phyloP scores from a whole-genome alignment of 208 protist species.

The Wallacemonas sp. region DNA sequence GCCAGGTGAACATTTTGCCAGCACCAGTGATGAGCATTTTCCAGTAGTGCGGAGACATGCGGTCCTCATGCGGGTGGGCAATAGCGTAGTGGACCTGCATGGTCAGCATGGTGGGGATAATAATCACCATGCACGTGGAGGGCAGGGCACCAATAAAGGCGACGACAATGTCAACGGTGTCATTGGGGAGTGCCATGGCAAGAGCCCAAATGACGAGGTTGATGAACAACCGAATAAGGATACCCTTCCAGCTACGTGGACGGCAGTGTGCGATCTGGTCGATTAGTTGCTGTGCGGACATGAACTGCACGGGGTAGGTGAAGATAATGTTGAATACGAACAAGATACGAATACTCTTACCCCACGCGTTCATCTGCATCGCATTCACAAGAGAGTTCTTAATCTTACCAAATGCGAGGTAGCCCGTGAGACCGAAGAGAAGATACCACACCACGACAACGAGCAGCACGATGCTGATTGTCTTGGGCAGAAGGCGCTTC shows the following conservation, averaged over 20 bases:
- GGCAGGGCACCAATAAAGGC: slow-evolving; percentile 71
- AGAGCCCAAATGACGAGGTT: slow-evolving; percentile 65
- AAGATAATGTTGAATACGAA: slow-evolving; percentile 66
- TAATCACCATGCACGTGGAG: slow-evolving; percentile 67
- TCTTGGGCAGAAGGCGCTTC: slow-evolving; percentile 49
- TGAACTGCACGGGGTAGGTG: slow-evolving; percentile 77
- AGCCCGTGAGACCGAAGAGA: slow-evolving; percentile 66
- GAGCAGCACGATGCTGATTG: slow-evolving; percentile 50
- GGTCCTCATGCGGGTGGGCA: slow-evolving; percentile 49
- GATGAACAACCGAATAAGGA: slow-evolving; percentile 53
- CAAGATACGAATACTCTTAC: slow-evolving; percentile 38
- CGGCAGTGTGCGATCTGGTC: slow-evolving; percentile 52
- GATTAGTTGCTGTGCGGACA: slow-evolving; percentile 76
- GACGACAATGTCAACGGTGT: slow-evolving; percentile 72
- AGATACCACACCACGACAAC: slow-evolving; percentile 54
- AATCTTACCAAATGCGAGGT: slow-evolving; percentile 64
- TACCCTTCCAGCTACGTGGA: slow-evolving; percentile 48
- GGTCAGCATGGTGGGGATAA: slow-evolving; percentile 53
- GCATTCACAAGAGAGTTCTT: slow-evolving; percentile 41
- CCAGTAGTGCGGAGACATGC: slow-evolving; percentile 55
- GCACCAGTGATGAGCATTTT: slow-evolving; percentile 35
- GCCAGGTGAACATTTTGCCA: slow-evolving; percentile 30
- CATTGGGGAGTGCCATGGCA: slow-evolving; percentile 53
- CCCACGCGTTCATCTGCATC: slow-evolving; percentile 47
- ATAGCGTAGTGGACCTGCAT: slow-evolving; percentile 53